Base-by-base conservation (phyloP, 2,329 filamentous ascomycete species). In the Colletotrichum sp. region DNA sequence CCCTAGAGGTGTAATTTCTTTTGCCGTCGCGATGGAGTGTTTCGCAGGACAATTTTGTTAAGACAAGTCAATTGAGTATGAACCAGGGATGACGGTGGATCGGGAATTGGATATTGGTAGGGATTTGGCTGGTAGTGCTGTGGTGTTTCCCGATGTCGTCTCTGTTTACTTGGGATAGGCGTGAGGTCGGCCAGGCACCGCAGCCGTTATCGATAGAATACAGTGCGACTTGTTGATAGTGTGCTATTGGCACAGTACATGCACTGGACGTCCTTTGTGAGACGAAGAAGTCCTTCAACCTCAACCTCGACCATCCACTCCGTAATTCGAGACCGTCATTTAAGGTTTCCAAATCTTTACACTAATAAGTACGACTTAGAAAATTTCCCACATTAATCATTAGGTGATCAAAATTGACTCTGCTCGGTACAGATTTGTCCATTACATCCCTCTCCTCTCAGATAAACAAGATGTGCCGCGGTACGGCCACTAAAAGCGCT, bases 181-280 rank as follows among this genome's bases (percentile, higher is more conserved):
- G 57, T 28, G 60, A 73, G 28, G 74, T 76, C 74, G 74, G 60
- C 74, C 65, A 38, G 74, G 74, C 74, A 74, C 74, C 74, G 58
- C n/a, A 12, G 38, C 7, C 1, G 16, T 76, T 77, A 77, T 76
- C 76, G 74, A 71, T 76, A 74, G 4, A 4, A 1, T 3, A 61
- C 71, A 64, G 73, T 75, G 70, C 26, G 30, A 8, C 1, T 34
- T 21, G 28, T 15, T 24, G n/a, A 8, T 12, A 3, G 12, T 21
- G 6, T 21, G 10, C 3, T 7, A 8, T 36, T 24, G 28, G 10
- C 58, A 63, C 58, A 10, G 58, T 63, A 38, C 15, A 8, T 1
- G 6, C 36, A 38, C 8, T 36, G 13, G 13, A 36, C 13, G 36
- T 8, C 36, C 36, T 38, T 8, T 16, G 36, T 16, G 15, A 8